Evolutionary conservation across 805 yeast species (phyloP).

Genomic region (Nakazawaea ishiwadae): DNA sequence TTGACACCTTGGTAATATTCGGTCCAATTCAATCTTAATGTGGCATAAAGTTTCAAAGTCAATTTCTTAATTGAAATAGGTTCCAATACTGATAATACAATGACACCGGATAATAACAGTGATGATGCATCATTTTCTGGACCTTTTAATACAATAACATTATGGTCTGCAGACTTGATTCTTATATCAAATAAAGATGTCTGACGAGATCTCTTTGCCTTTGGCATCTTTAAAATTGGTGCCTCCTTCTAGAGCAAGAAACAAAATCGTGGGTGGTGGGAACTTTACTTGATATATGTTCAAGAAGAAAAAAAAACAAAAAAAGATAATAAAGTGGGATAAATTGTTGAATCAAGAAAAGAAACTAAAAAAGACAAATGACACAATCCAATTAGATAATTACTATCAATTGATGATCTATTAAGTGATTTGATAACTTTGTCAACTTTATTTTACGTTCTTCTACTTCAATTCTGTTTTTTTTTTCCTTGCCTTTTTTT

Average conservation of each 20-base stretch:
- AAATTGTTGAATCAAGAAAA: too few species aligned
- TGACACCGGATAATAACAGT: constrained; percentile 68
- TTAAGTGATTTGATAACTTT: too few species aligned
- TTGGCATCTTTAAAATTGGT: constrained; percentile 14
- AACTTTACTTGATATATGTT: too few species aligned
- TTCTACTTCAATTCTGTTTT: too few species aligned
- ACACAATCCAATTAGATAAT: too few species aligned
- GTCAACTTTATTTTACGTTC: too few species aligned
- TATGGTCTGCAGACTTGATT: constrained; percentile 63
- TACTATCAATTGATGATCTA: too few species aligned
- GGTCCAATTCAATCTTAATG: constrained; percentile 60
- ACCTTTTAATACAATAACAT: constrained; percentile 80
- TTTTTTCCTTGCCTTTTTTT: too few species aligned
- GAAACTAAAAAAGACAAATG: too few species aligned
- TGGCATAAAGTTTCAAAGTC: constrained; percentile 60
- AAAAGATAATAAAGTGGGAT: too few species aligned
- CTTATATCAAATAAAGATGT: constrained; percentile 43
- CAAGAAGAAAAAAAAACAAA: too few species aligned
- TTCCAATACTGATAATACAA: constrained; percentile 72
- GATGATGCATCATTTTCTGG: constrained; percentile 73
- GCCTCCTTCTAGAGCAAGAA: not conserved
- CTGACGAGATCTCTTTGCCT: constrained; percentile 22
- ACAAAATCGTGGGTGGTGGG: not conserved
- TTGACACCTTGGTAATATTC: constrained; percentile 46
- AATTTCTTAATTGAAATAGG: constrained; percentile 66